These are phyloP conservation scores for Penicillium canariense DNA, from an alignment of 495 filamentous ascomycete genomes.

Conservation along the genomic window DNA sequence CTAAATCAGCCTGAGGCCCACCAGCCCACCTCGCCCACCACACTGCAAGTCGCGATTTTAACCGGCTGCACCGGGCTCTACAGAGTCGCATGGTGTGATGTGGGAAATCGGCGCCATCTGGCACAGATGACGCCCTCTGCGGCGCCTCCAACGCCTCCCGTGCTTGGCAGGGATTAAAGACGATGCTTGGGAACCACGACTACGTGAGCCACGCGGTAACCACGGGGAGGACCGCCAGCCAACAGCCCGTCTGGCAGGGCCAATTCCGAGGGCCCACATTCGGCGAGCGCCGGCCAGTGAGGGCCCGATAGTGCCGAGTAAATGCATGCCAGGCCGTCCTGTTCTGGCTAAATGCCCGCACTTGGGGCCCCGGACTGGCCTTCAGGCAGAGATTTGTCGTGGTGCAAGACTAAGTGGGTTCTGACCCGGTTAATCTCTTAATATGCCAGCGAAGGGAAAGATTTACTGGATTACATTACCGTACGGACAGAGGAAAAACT, in stretches of 20 bases:
- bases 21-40: background rate
- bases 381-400: conserved; percentile 7
- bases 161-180: background rate
- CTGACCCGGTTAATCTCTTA: conserved; percentile 6
- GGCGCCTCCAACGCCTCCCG: background rate
- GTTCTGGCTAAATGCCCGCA: conserved; percentile 25
- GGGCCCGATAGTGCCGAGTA: background rate
- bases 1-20: background rate
- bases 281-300: conserved; percentile 19
- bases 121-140: background rate
- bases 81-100: background rate
- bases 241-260: background rate
- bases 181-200: background rate
- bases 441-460: background rate
- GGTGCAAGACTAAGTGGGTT: background rate
- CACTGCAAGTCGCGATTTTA: background rate
- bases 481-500: background rate
- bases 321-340: conserved; percentile 8
- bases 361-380: conserved; percentile 26
- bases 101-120: background rate
- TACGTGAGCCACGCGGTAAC: background rate
- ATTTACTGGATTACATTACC: background rate
- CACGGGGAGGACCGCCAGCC: background rate
- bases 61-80: background rate
- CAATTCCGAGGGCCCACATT: conserved; percentile 15